Percentiles rank a stretch among this genome's conserved stretches.
Conservation (phyloP, 2,329 filamentous ascomycete species). For the Aspergillus ibericus region DNA sequence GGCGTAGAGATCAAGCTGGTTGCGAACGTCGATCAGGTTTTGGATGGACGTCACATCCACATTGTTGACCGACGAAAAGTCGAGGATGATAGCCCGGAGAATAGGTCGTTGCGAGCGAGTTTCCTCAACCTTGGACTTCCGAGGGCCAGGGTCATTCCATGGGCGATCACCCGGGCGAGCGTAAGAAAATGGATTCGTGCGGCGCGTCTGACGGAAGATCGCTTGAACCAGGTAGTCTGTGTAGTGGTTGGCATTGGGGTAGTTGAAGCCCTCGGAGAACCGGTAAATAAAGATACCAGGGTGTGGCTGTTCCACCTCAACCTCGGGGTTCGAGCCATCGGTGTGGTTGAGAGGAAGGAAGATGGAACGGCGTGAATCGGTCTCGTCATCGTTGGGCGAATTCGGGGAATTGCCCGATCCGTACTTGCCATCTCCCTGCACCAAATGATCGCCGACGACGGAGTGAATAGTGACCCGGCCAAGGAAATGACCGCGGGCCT, state of each 20-base stretch:
- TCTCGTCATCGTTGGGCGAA: slow-evolving; percentile 37
- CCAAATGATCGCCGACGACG: slow-evolving; percentile 71
- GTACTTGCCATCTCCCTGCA: slow-evolving; percentile 65
- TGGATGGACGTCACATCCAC: slow-evolving; percentile 92
- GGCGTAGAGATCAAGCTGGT: slow-evolving; percentile 85
- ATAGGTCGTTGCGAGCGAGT: slow-evolving; percentile 60
- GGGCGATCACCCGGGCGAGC: slow-evolving; percentile 72
- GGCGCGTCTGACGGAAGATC: slow-evolving; percentile 70
- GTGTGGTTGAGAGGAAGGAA: slow-evolving; percentile 83
- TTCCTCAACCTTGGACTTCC: slow-evolving; percentile 53
- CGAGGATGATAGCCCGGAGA: slow-evolving; percentile 86
- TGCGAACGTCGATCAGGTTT: slow-evolving; percentile 88
- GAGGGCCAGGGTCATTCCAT: slow-evolving; percentile 90
- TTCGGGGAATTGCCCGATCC: slow-evolving; percentile 50
- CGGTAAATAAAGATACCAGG: slow-evolving; percentile 95
- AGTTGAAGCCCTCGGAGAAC: slow-evolving; percentile 93
- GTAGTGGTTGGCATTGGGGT: slow-evolving; percentile 88
- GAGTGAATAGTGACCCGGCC: slow-evolving; percentile 82
- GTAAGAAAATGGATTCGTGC: slow-evolving; percentile 70
- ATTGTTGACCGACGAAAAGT: slow-evolving; percentile 91
- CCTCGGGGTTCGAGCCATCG: slow-evolving; percentile 86
- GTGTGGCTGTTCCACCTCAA: slow-evolving; percentile 77
- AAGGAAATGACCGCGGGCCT: slow-evolving; percentile 79
- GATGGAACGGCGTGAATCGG: slow-evolving; percentile 66
- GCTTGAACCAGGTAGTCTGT: slow-evolving; percentile 73